Conservation (phyloP, 495 filamentous ascomycete species). For the Oidiodendron maius region DNA sequence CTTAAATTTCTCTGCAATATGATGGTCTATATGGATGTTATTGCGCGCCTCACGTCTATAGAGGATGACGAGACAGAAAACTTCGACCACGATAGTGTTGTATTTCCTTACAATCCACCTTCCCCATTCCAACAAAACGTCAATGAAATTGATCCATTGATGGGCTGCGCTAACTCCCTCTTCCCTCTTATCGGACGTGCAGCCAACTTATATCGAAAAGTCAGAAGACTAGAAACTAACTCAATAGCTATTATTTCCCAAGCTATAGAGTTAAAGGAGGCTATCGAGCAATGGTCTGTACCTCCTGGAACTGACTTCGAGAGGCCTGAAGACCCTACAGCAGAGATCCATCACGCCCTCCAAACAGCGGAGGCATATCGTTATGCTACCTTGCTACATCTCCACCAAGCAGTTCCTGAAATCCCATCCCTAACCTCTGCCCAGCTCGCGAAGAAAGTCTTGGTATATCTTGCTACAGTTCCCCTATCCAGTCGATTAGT, state of each 20-base stretch:
- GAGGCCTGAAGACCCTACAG: conserved; percentile 60
- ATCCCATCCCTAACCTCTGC: conserved; percentile 52
- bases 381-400: conserved; percentile 67
- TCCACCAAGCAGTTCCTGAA: conserved; percentile 75
- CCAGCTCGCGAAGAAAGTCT: conserved; percentile 55
- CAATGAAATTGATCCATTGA: conserved; percentile 65
- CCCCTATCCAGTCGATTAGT: conserved; percentile 57
- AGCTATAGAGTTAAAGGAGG: conserved; percentile 58
- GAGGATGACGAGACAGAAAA: conserved; percentile 51
- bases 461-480: conserved; percentile 57
- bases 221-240: conserved; percentile 52
- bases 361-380: conserved; percentile 74
- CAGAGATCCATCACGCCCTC: conserved; percentile 58
- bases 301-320: conserved; percentile 45
- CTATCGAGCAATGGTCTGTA: conserved; percentile 59
- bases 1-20: conserved; percentile 71
- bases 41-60: conserved; percentile 65
- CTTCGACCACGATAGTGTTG: conserved; percentile 37
- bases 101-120: conserved; percentile 28
- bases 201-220: conserved; percentile 60
- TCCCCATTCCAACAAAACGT: conserved; percentile 27
- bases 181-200: conserved; percentile 71
- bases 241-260: conserved; percentile 56
- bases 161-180: conserved; percentile 67
- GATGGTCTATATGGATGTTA: conserved; percentile 80